Base-by-base conservation (phyloP, 352 stramenopile genomes). In the Pythium phragmitis region DNA sequence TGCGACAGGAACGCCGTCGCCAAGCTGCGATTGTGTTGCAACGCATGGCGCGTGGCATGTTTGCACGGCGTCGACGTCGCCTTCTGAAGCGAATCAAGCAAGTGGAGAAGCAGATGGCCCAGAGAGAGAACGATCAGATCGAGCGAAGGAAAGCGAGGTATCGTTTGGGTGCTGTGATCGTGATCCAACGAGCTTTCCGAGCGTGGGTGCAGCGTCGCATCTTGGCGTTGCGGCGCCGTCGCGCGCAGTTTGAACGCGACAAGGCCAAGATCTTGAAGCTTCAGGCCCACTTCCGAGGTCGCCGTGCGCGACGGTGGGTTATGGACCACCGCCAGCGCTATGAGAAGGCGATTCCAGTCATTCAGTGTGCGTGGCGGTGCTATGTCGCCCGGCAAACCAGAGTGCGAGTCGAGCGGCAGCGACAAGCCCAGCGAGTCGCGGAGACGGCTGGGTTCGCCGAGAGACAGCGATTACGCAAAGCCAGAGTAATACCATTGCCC, bases 221-320 rank as follows among this genome's bases (percentile, higher is more conserved):
- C 9, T 60, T 73, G 17, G 58, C 58, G 3, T 56, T 91, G 4
- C 62, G 72, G 23, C 62, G 77, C 4, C 78, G 80, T 7, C 73
- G 82, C 9, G 77, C 73, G 42, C 71, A 76, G 19, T 91, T 91
- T 68, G 80, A 91, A 33, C 65, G 76, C 8, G 82, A 91, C 45
- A 89, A 89, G 33, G 23, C 26, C 36, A 77, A 77, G 33, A 82
- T 88, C 30, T 14, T 86, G 0, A 70, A 76, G 34, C 65, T 91
- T 4, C 82, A 91, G 60, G 73, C 82, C 8, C 65, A 75, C 37
- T 88, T 66, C 57, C 77, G 82, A 12, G 75, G 78, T 8, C 72
- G 71, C 26, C 43, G 77, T 46, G 69, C 73, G 1, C 78, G 75
- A 14, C 70, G 58, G 26, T 69, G 67, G 41, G 54, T 33, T 7